Percentiles rank a stretch among this genome's conserved stretches.
Conservation (phyloP, 257 asterid genomes). For the Dorcoceras hygrometricum region DNA sequence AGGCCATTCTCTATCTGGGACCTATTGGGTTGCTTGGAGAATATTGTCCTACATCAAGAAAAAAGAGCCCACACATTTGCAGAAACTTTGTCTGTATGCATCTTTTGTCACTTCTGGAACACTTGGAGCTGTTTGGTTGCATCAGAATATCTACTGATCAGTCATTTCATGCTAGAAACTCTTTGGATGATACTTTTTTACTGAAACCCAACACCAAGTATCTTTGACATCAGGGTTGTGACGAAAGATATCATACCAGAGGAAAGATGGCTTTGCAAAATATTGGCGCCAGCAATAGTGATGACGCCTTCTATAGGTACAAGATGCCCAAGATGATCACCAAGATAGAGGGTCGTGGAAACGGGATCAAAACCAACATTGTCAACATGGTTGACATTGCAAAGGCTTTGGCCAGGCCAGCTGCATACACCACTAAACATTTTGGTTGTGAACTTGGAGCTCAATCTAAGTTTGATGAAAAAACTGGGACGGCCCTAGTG, state of each 20-base stretch:
- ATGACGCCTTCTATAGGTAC: slow-evolving; percentile 85
- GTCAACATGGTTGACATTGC: slow-evolving; percentile 90
- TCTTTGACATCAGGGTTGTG: not conserved
- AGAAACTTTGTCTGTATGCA: not conserved
- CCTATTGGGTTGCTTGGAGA: no score
- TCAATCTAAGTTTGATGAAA: slow-evolving; percentile 79
- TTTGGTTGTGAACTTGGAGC: slow-evolving; percentile 84
- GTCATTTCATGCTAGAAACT: not conserved
- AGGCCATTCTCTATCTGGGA: no score
- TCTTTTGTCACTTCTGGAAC: not conserved
- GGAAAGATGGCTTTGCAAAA: slow-evolving; percentile 72
- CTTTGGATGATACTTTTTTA: not conserved
- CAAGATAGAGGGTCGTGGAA: slow-evolving; percentile 83
- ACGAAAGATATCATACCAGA: not conserved
- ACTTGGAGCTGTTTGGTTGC: slow-evolving; percentile 19
- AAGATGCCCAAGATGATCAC: slow-evolving; percentile 84
- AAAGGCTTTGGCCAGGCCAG: slow-evolving; percentile 70
- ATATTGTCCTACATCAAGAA: no score
- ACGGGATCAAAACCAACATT: slow-evolving; percentile 80
- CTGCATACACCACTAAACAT: slow-evolving; percentile 73
- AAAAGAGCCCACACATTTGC: not conserved
- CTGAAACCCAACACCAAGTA: not conserved
- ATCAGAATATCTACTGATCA: not conserved
- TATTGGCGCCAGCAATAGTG: slow-evolving; percentile 85
- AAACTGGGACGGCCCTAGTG: slow-evolving; percentile 73